These are phyloP conservation scores for Debaryomyces singareniensis DNA, from an alignment of 1,139 yeast species.

Conservation along the genomic window DNA sequence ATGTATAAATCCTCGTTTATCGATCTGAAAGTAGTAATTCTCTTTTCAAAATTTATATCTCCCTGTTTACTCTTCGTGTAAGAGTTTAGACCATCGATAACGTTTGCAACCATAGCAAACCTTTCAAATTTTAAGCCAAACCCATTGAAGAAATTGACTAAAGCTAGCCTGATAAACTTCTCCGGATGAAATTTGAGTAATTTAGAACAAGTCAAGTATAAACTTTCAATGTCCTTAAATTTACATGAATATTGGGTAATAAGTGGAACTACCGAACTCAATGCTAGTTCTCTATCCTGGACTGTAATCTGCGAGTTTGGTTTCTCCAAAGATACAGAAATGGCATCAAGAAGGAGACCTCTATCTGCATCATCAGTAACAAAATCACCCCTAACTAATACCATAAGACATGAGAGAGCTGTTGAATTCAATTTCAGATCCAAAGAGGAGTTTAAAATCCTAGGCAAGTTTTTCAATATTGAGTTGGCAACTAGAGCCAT, in stretches of 20 bases:
- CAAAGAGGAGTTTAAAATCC: slow-evolving; percentile 35
- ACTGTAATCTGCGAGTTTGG: slow-evolving; percentile 50
- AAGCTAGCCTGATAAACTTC: slow-evolving; percentile 50
- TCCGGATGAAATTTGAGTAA: slow-evolving; percentile 56
- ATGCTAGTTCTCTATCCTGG: slow-evolving; percentile 51
- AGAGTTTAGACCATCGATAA: slow-evolving; percentile 64
- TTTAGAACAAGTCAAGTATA: slow-evolving; percentile 53
- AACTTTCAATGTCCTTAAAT: slow-evolving; percentile 45
- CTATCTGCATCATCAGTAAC: slow-evolving; percentile 55
- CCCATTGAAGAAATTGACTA: slow-evolving; percentile 53
- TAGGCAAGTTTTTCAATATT: slow-evolving; percentile 46
- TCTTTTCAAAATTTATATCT: slow-evolving; percentile 73
- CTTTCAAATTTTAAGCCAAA: slow-evolving; percentile 51
- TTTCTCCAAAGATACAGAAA: slow-evolving; percentile 58
- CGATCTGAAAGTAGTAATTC: slow-evolving; percentile 60
- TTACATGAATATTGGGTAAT: slow-evolving; percentile 48
- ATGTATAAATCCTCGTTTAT: slow-evolving; percentile 54
- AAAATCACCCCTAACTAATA: slow-evolving; percentile 54
- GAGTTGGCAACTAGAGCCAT: slow-evolving; percentile 53
- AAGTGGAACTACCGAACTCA: slow-evolving; percentile 52
- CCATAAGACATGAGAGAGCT: slow-evolving; percentile 47
- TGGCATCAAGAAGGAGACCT: slow-evolving; percentile 48
- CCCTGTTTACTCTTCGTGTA: slow-evolving; percentile 56
- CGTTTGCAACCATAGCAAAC: slow-evolving; percentile 37
- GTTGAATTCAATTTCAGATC: slow-evolving; percentile 47